These are phyloP conservation scores for Verticillium albo-atrum DNA, from an alignment of 2,329 filamentous ascomycete species.

Conservation along the genomic window DNA sequence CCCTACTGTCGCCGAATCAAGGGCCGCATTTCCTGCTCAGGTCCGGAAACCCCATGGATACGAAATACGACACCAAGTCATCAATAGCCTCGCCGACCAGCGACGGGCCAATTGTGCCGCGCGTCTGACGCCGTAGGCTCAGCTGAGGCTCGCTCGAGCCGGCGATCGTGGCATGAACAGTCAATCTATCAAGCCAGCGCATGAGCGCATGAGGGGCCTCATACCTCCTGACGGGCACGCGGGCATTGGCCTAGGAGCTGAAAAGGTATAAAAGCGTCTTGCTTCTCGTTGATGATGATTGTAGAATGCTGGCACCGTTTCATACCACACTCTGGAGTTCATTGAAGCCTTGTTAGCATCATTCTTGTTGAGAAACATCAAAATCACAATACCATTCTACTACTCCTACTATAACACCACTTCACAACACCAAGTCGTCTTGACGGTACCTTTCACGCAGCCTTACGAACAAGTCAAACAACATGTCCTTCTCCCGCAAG, in stretches of 20 bases:
- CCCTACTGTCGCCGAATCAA: background rate
- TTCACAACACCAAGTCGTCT: background rate
- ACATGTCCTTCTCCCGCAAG: background rate
- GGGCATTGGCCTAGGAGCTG: background rate
- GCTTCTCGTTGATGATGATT: background rate
- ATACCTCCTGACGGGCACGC: background rate
- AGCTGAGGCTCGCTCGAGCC: background rate
- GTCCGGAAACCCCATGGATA: background rate
- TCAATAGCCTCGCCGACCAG: background rate
- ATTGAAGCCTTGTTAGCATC: no score
- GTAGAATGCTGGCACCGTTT: background rate
- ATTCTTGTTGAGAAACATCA: no score
- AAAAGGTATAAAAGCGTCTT: background rate
- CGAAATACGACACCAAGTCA: background rate
- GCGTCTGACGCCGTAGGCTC: background rate
- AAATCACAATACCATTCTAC: no score
- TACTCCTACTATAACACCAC: no score
- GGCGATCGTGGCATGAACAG: background rate
- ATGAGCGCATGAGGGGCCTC: background rate
- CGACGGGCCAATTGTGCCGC: background rate
- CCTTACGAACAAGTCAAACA: background rate
- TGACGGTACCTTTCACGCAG: no score
- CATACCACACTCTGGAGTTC: background rate
- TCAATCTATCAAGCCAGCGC: background rate
- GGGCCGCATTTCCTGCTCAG: background rate